Evolutionary conservation across 345 rosid genomes (phyloP).

Genomic region (Camelina neglecta): DNA sequence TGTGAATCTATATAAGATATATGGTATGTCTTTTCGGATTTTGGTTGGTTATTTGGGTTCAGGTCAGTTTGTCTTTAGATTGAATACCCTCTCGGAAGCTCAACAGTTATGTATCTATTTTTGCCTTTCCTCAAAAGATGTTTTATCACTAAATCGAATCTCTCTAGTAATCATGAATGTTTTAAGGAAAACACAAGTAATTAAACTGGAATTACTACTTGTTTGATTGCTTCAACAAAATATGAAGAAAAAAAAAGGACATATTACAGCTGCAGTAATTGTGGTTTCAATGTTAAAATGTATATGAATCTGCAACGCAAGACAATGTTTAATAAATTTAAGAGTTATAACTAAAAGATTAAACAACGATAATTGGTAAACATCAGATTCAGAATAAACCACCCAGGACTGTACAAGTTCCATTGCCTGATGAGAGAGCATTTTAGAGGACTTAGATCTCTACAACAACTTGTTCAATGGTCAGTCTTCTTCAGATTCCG

Average conservation of each 20-base stretch:
- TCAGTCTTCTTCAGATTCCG: slow-evolving; percentile 65
- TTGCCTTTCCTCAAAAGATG: background rate
- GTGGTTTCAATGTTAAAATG: background rate
- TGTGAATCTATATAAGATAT: background rate
- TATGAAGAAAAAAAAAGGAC: background rate
- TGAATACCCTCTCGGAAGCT: background rate
- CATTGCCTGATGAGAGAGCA: slow-evolving; percentile 24
- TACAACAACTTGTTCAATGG: slow-evolving; percentile 41
- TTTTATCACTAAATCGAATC: background rate
- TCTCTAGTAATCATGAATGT: background rate
- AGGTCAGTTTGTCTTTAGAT: background rate
- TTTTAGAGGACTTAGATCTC: slow-evolving; percentile 15
- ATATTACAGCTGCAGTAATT: too few species aligned
- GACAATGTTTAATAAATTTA: background rate
- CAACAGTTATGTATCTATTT: slow-evolving; percentile 2
- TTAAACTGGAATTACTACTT: background rate
- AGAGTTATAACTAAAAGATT: background rate
- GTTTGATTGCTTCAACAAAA: background rate
- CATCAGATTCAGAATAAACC: background rate
- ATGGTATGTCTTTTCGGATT: background rate
- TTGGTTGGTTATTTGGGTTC: background rate
- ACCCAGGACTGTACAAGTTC: slow-evolving; percentile 35
- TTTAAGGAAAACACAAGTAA: background rate
- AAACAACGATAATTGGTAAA: background rate
- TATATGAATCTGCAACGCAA: slow-evolving; percentile 1